Evolutionary conservation across 2,329 filamentous ascomycete genomes (phyloP).

Genomic region (Graphilbum fragrans): DNA sequence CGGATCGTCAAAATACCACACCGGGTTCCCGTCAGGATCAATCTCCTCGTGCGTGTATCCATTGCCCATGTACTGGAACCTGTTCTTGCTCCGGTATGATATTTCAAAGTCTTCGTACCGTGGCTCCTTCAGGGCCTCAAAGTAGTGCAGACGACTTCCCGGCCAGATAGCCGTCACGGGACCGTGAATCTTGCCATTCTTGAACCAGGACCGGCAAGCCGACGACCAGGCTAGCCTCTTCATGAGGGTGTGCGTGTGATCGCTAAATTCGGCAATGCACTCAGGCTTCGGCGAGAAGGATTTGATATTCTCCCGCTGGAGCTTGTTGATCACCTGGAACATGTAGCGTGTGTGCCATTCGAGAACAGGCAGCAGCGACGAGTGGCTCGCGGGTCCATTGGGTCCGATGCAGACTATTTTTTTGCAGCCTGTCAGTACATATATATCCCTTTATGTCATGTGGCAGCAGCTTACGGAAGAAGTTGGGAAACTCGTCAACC

Average conservation of each 20-base stretch:
- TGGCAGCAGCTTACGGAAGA: conserved; percentile 11
- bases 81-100: conserved; percentile 5
- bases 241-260: conserved; percentile 16
- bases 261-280: conserved; percentile 18
- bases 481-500: conserved; percentile 19
- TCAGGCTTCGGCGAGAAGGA: conserved; percentile 14
- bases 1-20: too few species aligned
- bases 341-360: conserved; percentile 19
- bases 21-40: too few species aligned
- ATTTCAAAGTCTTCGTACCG: conserved; percentile 20
- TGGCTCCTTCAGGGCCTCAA: conserved; percentile 14
- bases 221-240: conserved; percentile 17
- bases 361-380: conserved; percentile 13
- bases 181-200: conserved; percentile 11
- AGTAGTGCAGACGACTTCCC: conserved; percentile 11
- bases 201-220: conserved; percentile 16
- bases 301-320: conserved; percentile 18
- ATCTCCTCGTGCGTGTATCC: too few species aligned
- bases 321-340: conserved; percentile 13
- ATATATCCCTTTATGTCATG: not conserved
- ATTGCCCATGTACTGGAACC: conserved; percentile 5
- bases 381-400: conserved; percentile 11
- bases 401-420: conserved; percentile 7
- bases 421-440: not conserved
- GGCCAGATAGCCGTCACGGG: conserved; percentile 13